phyloP scores from a whole-genome alignment of 2,329 filamentous ascomycete species.

The Coleophoma eucalyptorum region DNA sequence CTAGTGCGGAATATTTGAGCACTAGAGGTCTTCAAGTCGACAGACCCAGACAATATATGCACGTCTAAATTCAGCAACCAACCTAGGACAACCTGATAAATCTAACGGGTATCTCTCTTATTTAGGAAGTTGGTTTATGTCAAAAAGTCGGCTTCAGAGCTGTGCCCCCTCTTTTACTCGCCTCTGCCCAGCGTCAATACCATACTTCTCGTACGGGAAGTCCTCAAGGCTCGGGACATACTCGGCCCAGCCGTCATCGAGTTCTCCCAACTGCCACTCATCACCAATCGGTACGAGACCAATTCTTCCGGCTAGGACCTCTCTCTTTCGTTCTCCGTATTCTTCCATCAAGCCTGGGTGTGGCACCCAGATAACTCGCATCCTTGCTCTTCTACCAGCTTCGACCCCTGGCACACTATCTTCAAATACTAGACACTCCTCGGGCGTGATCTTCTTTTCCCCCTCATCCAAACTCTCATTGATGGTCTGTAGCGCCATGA shows the following conservation, averaged over 20 bases:
- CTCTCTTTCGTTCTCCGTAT: slow-evolving; percentile 69
- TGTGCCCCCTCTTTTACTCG: too few species aligned
- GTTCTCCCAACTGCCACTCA: slow-evolving; percentile 39
- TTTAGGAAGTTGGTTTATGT: too few species aligned
- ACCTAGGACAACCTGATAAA: too few species aligned
- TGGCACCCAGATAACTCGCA: slow-evolving; percentile 92
- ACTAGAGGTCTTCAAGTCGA: too few species aligned
- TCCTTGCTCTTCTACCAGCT: slow-evolving; percentile 82
- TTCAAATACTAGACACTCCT: slow-evolving; percentile 94
- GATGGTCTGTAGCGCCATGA: slow-evolving; percentile 79
- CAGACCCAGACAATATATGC: too few species aligned
- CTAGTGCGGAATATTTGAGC: too few species aligned
- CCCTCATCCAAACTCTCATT: slow-evolving; percentile 67
- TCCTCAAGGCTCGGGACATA: slow-evolving; percentile 30
- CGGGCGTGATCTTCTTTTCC: slow-evolving; percentile 65
- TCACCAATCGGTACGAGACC: slow-evolving; percentile 34
- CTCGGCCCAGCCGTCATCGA: slow-evolving; percentile 35
- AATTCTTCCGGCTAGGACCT: slow-evolving; percentile 69
- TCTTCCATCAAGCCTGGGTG: slow-evolving; percentile 75
- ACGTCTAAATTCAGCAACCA: too few species aligned
- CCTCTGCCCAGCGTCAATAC: slow-evolving; percentile 3
- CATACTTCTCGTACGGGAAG: slow-evolving; percentile 33
- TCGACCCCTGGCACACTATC: slow-evolving; percentile 93
- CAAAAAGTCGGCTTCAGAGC: too few species aligned
- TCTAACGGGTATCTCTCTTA: too few species aligned